A percentile compares a stretch with the other conserved stretches of the same genome.
These are phyloP conservation scores for Choiromyces venosus DNA, from an alignment of 495 filamentous ascomycete genomes.

Conservation along the genomic window DNA sequence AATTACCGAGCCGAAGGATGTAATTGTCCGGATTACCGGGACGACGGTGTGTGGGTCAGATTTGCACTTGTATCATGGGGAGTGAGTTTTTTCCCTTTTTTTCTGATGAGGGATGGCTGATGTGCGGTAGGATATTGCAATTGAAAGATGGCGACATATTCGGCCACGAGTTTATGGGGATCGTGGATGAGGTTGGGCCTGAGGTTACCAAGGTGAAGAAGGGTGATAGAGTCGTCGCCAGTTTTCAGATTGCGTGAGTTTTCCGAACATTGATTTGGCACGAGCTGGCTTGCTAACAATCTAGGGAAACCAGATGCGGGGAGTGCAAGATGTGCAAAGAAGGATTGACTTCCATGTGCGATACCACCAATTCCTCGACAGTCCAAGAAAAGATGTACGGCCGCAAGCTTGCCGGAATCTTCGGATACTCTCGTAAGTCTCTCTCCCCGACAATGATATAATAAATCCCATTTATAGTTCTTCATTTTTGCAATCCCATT, in stretches of 20 bases:
- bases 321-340: constrained; percentile 72
- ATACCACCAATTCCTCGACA: constrained; percentile 67
- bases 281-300: background rate
- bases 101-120: background rate
- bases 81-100: constrained; percentile 11
- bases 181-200: constrained; percentile 66
- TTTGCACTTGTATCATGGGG: constrained; percentile 70
- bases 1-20: constrained; percentile 59
- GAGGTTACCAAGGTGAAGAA: constrained; percentile 55
- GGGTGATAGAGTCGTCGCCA: constrained; percentile 75
- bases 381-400: constrained; percentile 64
- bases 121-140: constrained; percentile 53
- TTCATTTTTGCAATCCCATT: background rate
- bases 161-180: constrained; percentile 83
- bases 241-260: constrained; percentile 70
- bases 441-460: background rate
- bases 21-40: constrained; percentile 78
- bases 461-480: background rate
- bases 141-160: constrained; percentile 79
- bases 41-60: constrained; percentile 84
- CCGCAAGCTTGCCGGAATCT: constrained; percentile 11
- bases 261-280: background rate
- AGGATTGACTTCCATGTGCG: constrained; percentile 70
- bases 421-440: constrained; percentile 17
- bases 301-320: constrained; percentile 44